Percentiles rank a stretch among this genome's conserved stretches.
These are phyloP conservation scores for Acidomyces sp. DNA, from an alignment of 495 filamentous ascomycete species.

Conservation along the genomic window DNA sequence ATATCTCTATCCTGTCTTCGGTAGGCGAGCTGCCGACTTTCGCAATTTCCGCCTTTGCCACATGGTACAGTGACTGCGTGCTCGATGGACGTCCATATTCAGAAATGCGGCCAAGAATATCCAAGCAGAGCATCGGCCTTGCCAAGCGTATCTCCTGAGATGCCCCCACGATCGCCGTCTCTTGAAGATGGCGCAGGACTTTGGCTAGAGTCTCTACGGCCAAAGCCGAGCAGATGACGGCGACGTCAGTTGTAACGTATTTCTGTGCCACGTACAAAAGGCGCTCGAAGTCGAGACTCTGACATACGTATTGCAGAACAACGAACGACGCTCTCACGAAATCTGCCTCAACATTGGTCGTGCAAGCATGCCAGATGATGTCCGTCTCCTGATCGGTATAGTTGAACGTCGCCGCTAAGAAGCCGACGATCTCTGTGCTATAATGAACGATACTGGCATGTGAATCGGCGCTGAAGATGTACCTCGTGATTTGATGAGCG, in stretches of 20 bases:
- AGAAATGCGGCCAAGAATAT: background rate
- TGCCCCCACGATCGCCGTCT: slow-evolving; percentile 5
- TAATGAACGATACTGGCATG: slow-evolving; percentile 78
- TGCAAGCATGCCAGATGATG: slow-evolving; percentile 71
- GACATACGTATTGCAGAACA: slow-evolving; percentile 58
- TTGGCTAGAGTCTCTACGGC: slow-evolving; percentile 30
- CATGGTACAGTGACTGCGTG: background rate
- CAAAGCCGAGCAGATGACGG: slow-evolving; percentile 39
- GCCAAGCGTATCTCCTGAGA: background rate
- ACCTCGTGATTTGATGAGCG: slow-evolving; percentile 56
- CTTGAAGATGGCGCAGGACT: slow-evolving; percentile 6
- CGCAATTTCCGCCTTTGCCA: slow-evolving; percentile 2
- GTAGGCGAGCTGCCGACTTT: background rate
- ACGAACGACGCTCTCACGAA: slow-evolving; percentile 63
- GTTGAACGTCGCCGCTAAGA: slow-evolving; percentile 66
- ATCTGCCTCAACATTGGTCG: slow-evolving; percentile 70
- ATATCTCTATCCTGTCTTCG: slow-evolving; percentile 4
- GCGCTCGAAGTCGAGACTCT: slow-evolving; percentile 41
- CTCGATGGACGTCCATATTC: background rate
- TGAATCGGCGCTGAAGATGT: slow-evolving; percentile 81
- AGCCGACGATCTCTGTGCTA: slow-evolving; percentile 73
- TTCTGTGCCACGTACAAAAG: slow-evolving; percentile 66
- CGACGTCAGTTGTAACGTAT: slow-evolving; percentile 52
- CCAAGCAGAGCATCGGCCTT: background rate
- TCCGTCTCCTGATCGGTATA: slow-evolving; percentile 65